A percentile compares a stretch with the other conserved stretches of the same genome.
These are phyloP conservation scores for Flaveria robusta DNA, from an alignment of 129 eudicot species.

Conservation along the genomic window DNA sequence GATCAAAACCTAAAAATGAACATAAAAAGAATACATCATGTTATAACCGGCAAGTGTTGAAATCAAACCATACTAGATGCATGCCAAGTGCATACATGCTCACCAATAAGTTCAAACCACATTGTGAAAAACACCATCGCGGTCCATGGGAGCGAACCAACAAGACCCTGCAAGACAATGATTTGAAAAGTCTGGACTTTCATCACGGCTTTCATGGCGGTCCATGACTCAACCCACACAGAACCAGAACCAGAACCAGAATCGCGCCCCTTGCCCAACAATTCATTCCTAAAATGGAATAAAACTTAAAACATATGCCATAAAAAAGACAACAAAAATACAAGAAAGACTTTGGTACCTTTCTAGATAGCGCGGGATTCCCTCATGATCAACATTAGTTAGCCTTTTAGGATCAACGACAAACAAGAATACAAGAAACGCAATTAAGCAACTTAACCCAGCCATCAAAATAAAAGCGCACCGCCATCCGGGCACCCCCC, in stretches of 20 bases:
- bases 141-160: constrained; percentile 96
- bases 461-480: constrained; percentile 81
- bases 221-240: constrained; percentile 81
- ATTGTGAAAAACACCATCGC: constrained; percentile 91
- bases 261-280: constrained; percentile 44
- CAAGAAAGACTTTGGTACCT: constrained; percentile 41
- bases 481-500: constrained; percentile 95
- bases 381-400: constrained; percentile 21
- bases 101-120: constrained; percentile 97
- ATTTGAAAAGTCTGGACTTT: constrained; percentile 87
- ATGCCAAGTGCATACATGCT: constrained; percentile 35
- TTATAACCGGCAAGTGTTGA: neutral
- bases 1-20: constrained; percentile 69
- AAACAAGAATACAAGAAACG: constrained; percentile 61
- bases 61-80: neutral
- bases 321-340: neutral
- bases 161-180: constrained; percentile 91
- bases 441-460: constrained; percentile 65
- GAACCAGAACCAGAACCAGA: constrained; percentile 54
- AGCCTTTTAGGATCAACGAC: constrained; percentile 76
- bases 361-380: constrained; percentile 33
- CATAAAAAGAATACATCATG: neutral
- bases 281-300: constrained; percentile 47
- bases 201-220: constrained; percentile 68
- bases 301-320: neutral